These are phyloP conservation scores for Suillus hirtellus DNA, from an alignment of 768 basidiomycete genomes.

Conservation along the genomic window DNA sequence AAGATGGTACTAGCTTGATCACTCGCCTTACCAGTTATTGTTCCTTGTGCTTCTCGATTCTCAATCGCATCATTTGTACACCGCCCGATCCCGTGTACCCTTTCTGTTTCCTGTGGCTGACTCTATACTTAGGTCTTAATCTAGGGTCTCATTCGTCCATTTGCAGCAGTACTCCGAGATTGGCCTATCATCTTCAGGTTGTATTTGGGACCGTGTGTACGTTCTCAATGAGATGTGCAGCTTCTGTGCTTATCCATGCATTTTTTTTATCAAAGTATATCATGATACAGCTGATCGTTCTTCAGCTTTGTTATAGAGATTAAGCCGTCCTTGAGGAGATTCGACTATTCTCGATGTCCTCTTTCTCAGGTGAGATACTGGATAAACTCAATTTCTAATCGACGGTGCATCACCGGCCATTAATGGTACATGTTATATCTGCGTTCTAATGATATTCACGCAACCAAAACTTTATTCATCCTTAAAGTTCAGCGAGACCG, in stretches of 20 bases:
- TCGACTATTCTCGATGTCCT: background rate
- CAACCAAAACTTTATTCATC: conserved; percentile 30
- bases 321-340: background rate
- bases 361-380: background rate
- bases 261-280: background rate
- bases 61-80: background rate
- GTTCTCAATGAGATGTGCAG: background rate
- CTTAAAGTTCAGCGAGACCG: conserved; percentile 77
- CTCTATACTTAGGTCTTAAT: background rate
- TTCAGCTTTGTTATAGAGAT: background rate
- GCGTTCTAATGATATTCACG: background rate
- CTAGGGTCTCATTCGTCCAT: background rate
- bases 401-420: too few species aligned
- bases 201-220: background rate
- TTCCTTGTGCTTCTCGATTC: background rate
- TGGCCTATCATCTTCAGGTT: background rate
- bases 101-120: background rate
- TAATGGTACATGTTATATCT: background rate
- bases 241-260: background rate
- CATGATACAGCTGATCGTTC: too few species aligned
- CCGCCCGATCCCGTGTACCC: background rate
- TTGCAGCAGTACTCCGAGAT: background rate
- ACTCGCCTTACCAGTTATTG: background rate
- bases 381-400: background rate
- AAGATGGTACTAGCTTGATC: background rate